phyloP scores from a whole-genome alignment of 768 basidiomycete genomes.

The Rhodotorula diobovata region DNA sequence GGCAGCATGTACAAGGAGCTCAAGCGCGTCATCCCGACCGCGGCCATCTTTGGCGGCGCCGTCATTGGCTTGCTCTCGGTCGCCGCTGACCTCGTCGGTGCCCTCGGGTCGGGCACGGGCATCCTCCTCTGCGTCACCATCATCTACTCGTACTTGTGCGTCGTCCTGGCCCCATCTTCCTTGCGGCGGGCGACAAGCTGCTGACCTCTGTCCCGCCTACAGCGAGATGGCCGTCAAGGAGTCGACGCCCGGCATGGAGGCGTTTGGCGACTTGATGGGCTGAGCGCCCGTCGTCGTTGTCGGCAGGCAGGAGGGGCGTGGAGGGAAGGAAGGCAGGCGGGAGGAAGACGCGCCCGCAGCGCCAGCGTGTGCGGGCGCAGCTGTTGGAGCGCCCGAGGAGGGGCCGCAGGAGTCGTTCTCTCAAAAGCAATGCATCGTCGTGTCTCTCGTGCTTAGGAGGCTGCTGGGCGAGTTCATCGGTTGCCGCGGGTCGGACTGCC shows the following conservation, averaged over 20 bases:
- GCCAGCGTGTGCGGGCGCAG: not conserved
- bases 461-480: not conserved
- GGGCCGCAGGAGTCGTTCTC: not conserved
- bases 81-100: constrained; percentile 88
- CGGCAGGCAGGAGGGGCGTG: not conserved
- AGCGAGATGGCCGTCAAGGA: constrained; percentile 33
- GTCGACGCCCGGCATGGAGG: constrained; percentile 29
- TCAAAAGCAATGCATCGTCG: constrained; percentile 7
- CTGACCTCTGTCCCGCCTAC: not conserved
- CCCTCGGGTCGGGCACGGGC: constrained; percentile 73
- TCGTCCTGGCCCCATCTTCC: not conserved
- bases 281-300: not conserved
- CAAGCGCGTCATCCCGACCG: constrained; percentile 94
- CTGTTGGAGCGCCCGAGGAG: not conserved
- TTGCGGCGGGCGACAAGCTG: not conserved
- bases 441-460: not conserved
- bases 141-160: constrained; percentile 29
- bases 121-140: constrained; percentile 55
- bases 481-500: too few relatives aligned
- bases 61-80: constrained; percentile 88
- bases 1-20: constrained; percentile 99
- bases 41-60: constrained; percentile 96
- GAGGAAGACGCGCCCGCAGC: not conserved
- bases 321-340: not conserved
- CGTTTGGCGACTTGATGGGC: constrained; percentile 7